phyloP scores from a whole-genome alignment of 2,329 filamentous ascomycete genomes.

The Colletotrichum ledebouriae region DNA sequence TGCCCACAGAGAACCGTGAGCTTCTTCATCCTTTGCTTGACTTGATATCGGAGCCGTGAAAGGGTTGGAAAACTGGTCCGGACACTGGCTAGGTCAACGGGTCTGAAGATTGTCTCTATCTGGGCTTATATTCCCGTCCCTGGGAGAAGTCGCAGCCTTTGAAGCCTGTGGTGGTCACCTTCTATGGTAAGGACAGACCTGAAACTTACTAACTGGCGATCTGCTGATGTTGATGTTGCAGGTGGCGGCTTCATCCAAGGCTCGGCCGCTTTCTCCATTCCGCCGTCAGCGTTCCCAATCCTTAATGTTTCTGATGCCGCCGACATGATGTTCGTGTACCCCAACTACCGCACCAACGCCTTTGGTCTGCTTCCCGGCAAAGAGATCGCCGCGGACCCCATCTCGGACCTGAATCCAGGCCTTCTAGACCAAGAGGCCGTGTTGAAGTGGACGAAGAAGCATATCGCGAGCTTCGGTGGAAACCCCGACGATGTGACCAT shows the following conservation, averaged over 20 bases:
- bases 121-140: slow-evolving; percentile 71
- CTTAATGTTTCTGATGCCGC: slow-evolving; percentile 66
- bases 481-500: slow-evolving; percentile 47
- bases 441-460: slow-evolving; percentile 47
- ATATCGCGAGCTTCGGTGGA: slow-evolving; percentile 49
- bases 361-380: slow-evolving; percentile 67
- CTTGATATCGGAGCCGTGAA: neutral
- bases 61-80: neutral
- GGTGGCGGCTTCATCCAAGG: slow-evolving; percentile 74
- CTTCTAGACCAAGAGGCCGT: slow-evolving; percentile 54
- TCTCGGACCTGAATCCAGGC: slow-evolving; percentile 64
- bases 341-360: slow-evolving; percentile 70
- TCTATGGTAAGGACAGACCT: slow-evolving; percentile 53
- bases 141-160: slow-evolving; percentile 61
- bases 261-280: slow-evolving; percentile 65
- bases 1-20: slow-evolving; percentile 68
- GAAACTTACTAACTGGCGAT: slow-evolving; percentile 2
- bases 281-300: slow-evolving; percentile 69
- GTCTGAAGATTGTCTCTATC: slow-evolving; percentile 72
- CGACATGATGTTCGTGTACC: slow-evolving; percentile 60
- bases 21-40: neutral
- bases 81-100: slow-evolving; percentile 56
- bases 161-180: slow-evolving; percentile 70
- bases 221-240: no score
- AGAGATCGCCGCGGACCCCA: slow-evolving; percentile 58